Evolutionary conservation across 164 flowering plant species (phyloP).

Genomic region (Echeveria elegans): DNA sequence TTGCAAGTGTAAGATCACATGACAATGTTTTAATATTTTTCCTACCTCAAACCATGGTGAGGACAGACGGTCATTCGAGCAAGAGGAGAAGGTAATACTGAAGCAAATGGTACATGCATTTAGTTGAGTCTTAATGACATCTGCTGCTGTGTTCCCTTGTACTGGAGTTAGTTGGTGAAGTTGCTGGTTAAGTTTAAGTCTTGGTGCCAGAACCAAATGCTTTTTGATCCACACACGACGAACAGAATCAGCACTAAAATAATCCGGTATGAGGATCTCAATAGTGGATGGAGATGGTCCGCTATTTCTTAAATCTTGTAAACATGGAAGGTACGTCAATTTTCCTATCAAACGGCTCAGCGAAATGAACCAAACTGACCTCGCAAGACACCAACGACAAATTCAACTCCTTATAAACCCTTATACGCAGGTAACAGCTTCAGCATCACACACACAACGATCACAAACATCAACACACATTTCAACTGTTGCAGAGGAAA

Average conservation of each 20-base stretch:
- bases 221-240: background rate
- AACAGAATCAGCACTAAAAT: background rate
- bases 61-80: background rate
- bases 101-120: background rate
- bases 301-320: background rate
- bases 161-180: background rate
- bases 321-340: background rate
- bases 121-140: background rate
- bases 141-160: background rate
- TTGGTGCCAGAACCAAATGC: background rate
- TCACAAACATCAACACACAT: background rate
- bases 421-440: background rate
- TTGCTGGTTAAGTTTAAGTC: background rate
- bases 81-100: background rate
- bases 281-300: background rate
- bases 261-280: constrained; percentile 4
- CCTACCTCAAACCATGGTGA: background rate
- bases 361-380: too few species aligned
- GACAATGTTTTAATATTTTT: background rate
- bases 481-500: background rate
- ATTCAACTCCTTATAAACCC: background rate
- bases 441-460: background rate
- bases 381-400: background rate
- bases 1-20: background rate
- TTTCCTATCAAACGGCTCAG: background rate